phyloP scores from a whole-genome alignment of 495 filamentous ascomycete genomes.

The Xylaria scruposa region DNA sequence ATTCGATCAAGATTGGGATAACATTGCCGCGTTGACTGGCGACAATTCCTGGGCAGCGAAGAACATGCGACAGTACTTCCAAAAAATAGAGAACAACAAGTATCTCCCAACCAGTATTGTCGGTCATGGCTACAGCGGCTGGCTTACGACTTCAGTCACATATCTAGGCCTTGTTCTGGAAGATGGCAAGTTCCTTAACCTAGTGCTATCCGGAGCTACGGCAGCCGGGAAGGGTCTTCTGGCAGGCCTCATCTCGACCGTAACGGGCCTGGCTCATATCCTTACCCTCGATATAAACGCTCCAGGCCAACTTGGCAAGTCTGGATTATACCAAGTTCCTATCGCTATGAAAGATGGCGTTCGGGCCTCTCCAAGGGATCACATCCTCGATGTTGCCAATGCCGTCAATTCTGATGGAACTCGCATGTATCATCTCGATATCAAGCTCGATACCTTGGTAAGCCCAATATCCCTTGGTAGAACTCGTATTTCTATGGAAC shows the following conservation, averaged over 20 bases:
- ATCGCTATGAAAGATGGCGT: conserved; percentile 44
- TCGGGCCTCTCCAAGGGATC: conserved; percentile 61
- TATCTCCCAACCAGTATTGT: conserved; percentile 56
- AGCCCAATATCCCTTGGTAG: conserved; percentile 22
- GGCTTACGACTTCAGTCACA: conserved; percentile 51
- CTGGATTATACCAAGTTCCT: conserved; percentile 56
- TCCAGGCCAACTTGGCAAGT: conserved; percentile 45
- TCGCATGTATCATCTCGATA: conserved; percentile 63
- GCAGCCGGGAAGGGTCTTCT: conserved; percentile 46
- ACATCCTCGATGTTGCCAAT: conserved; percentile 58
- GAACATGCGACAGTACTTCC: conserved; percentile 57
- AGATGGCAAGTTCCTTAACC: conserved; percentile 51
- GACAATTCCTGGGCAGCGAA: conserved; percentile 51
- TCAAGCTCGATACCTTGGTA: conserved; percentile 60
- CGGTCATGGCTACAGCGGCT: conserved; percentile 62
- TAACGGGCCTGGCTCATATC: conserved; percentile 46
- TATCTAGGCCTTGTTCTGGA: conserved; percentile 51
- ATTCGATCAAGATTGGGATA: conserved; percentile 51
- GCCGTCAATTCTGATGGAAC: conserved; percentile 57
- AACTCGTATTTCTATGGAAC: conserved; percentile 46
- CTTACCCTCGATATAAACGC: conserved; percentile 53
- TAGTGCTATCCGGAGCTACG: conserved; percentile 48
- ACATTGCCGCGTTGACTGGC: conserved; percentile 52
- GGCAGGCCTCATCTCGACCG: conserved; percentile 35
- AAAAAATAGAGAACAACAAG: conserved; percentile 56